Base-by-base conservation (phyloP, 2,329 filamentous ascomycete species). In the Penicillium sp. region DNA sequence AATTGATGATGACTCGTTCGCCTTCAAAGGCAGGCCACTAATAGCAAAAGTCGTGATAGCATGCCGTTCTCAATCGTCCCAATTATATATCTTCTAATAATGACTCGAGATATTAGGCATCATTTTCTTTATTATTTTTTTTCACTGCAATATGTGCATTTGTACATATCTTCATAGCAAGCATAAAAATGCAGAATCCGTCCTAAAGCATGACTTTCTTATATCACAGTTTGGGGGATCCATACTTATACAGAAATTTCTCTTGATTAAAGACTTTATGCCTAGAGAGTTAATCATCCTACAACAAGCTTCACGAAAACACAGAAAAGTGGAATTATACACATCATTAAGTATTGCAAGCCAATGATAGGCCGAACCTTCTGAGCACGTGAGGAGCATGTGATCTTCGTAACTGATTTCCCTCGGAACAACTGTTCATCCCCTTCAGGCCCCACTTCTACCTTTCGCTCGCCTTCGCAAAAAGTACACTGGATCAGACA, bases 401-500 rank as follows among this genome's bases (percentile, higher is more conserved):
- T 50, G 46, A 50, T 44, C 17, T n/a, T 22, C 31, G 33, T 35
- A 48, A 48, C 42, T 14, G 42, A 30, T 41, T 28, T n/a, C 10
- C 25, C 14, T 42, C 57, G 58, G 57, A 52, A 46, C 11, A 53
- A 52, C 31, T 10, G 7, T 35, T 61, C 2, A 37, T 55, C 61
- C 57, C 22, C 22, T 9, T 14, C 6, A 16, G 46, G 16, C 17
- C 33, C 46, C 57, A 57, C 56, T 51, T 47, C n/a, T 38, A 52
- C 44, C 42, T 53, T 45, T 57, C 30, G 35, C 44, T 55, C 35
- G 55, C 50, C 57, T 46, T 59, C 49, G 45, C 49, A 52, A 64
- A 64, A 64, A 58, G 57, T 57, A 46, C 55, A 46, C 55, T 47
- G 28, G 57, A 43, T 62, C 61, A 59, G 55, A 59, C 62, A 50